A percentile compares a stretch with the other conserved stretches of the same genome.
Conservation (phyloP, 2,329 filamentous ascomycete species). For the Ophiocordyceps australis region DNA sequence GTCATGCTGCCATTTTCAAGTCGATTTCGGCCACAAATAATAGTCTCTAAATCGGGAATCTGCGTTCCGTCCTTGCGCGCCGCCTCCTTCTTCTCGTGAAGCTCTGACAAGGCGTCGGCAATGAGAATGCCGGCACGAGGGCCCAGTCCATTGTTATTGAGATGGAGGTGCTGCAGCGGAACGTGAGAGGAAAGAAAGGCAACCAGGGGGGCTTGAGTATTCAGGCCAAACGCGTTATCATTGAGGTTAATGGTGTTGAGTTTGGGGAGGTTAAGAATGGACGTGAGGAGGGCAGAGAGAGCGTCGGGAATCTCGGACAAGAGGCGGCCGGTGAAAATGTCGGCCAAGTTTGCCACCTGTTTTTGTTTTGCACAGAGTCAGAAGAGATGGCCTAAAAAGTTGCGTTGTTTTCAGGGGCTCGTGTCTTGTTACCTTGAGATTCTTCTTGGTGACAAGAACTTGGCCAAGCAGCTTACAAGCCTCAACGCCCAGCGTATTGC, state of each 20-base stretch:
- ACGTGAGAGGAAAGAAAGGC: slow-evolving; percentile 79
- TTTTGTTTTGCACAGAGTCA: too few relatives aligned
- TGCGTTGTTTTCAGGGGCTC: too few relatives aligned
- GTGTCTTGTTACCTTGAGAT: slow-evolving; percentile 41
- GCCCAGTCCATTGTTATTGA: slow-evolving; percentile 97
- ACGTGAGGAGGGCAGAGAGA: slow-evolving; percentile 66
- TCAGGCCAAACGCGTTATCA: slow-evolving; percentile 95
- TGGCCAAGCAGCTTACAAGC: slow-evolving; percentile 75
- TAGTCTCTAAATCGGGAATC: slow-evolving; percentile 78
- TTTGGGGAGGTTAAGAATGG: slow-evolving; percentile 69
- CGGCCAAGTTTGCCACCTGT: slow-evolving; percentile 75
- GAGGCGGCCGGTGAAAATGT: slow-evolving; percentile 92
- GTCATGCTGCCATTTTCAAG: slow-evolving; percentile 93
- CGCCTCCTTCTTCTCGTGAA: slow-evolving; percentile 70
- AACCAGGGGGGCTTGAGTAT: slow-evolving; percentile 82
- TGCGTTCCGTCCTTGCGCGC: slow-evolving; percentile 53
- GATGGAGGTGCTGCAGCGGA: slow-evolving; percentile 80
- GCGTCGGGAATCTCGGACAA: slow-evolving; percentile 88
- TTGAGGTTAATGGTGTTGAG: slow-evolving; percentile 89
- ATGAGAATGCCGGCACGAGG: slow-evolving; percentile 80
- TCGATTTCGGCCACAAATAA: slow-evolving; percentile 90
- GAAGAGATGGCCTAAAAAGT: too few relatives aligned
- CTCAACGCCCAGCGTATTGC: slow-evolving; percentile 83
- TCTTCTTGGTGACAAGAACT: slow-evolving; percentile 70
- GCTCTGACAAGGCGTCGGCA: slow-evolving; percentile 67